Evolutionary conservation across 805 yeast species (phyloP), one percentile per base, ranked within the genome.

Genomic region (Starmerella vaccinii): DNA sequence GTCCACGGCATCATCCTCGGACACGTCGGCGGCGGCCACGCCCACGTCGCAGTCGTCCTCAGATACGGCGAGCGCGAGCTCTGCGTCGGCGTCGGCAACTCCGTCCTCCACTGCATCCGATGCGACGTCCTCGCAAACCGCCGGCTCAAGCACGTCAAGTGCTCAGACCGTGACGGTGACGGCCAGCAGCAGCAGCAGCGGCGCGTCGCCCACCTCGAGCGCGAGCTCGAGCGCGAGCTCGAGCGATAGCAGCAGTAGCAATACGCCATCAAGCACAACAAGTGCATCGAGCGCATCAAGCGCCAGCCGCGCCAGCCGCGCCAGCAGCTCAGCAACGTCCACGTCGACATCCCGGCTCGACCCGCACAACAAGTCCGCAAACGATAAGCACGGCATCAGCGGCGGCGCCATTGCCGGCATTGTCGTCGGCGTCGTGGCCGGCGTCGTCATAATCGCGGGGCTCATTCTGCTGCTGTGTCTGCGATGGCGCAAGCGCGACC

Each of bases 401-500:
- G 65, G 66, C 23, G 82, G 82, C 16, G 80, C 80, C 19, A 76
- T 77, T 49, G 82, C 80, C 9, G 82, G 82, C 42, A 74, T 78
- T 24, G 82, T 76, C n/a, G 68, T 76, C 35, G 82, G 82, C 24
- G 71, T 69, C 6, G 66, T 77, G 10, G 68, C 63, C 19, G 82
- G 80, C 52, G 61, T 72, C 0, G 68, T 68, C 3, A 63, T 66
- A 2, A 33, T 74, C 2, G 74, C 69, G 0, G 66, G 68, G 6
- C 35, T 52, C 23, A 56, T 75, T 9, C 62, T 74, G 5, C 61
- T 75, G 42, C 66, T 77, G 59, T 57, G 76, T 29, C 58, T 71
- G 54, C 65, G 72, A 60, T 67, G 73, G 49, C 71, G 73, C 27
- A 68, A 73, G 49, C 71, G 68, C 29, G 73, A 72, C 49, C 69